Conservation (phyloP, 1,139 yeast genomes). For the Scheffersomyces stambukii region DNA sequence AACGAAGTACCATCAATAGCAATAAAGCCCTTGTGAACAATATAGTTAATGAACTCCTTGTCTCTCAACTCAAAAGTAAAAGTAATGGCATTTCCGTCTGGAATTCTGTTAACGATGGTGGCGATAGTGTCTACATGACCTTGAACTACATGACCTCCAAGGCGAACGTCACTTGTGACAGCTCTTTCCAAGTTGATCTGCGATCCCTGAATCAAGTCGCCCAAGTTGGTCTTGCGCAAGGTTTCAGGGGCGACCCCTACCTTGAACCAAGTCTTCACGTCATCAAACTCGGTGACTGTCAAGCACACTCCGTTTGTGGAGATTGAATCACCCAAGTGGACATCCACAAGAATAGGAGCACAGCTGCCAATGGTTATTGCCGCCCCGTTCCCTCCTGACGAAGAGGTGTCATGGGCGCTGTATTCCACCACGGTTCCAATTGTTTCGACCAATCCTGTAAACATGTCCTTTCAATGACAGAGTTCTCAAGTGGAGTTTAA, state of each 20-base stretch:
- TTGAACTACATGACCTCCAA: constrained; percentile 97
- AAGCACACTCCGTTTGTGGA: constrained; percentile 87
- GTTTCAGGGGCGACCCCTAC: constrained; percentile 96
- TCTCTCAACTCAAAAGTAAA: constrained; percentile 76
- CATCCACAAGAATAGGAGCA: constrained; percentile 62
- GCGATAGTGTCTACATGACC: constrained; percentile 97
- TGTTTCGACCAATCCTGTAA: constrained; percentile 88
- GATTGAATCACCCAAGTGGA: constrained; percentile 89
- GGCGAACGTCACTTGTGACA: constrained; percentile 71
- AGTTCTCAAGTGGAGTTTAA: no score
- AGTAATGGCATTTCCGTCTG: constrained; percentile 77
- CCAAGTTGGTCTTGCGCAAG: constrained; percentile 73
- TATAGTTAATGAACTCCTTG: constrained; percentile 58
- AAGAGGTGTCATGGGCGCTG: constrained; percentile 45
- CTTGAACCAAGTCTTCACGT: constrained; percentile 52
- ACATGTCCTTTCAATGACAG: no score
- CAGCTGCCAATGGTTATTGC: constrained; percentile 68
- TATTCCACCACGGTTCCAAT: constrained; percentile 64
- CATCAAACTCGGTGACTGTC: constrained; percentile 83
- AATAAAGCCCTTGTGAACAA: constrained; percentile 91
- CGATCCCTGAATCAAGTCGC: constrained; percentile 50
- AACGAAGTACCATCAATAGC: constrained; percentile 92
- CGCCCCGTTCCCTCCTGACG: constrained; percentile 76
- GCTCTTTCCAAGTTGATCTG: constrained; percentile 90
- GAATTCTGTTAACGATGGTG: constrained; percentile 44